phyloP scores from a whole-genome alignment of 306 rosid genomes.

The Cucumis cinereus region DNA sequence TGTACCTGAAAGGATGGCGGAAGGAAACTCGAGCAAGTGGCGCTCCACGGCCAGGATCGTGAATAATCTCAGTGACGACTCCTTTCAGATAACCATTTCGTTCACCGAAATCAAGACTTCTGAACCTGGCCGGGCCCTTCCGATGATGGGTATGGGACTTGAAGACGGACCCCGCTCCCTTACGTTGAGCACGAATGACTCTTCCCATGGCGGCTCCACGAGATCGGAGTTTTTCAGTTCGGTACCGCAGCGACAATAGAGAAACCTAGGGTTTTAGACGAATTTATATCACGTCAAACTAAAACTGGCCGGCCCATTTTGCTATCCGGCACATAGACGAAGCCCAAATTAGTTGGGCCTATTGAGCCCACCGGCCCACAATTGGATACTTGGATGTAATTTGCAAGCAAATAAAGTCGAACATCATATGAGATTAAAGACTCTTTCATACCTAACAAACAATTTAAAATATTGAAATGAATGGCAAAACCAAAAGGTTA shows the following conservation, averaged over 20 bases:
- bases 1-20: constrained; percentile 65
- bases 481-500: too few relatives aligned
- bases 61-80: constrained; percentile 54
- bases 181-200: constrained; percentile 72
- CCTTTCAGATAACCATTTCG: constrained; percentile 66
- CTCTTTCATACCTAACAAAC: too few relatives aligned
- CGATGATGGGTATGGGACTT: constrained; percentile 77
- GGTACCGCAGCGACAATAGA: not conserved
- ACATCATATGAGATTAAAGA: too few relatives aligned
- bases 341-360: not conserved
- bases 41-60: constrained; percentile 80
- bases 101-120: constrained; percentile 71
- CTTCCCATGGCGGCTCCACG: constrained; percentile 38
- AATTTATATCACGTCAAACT: not conserved
- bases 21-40: constrained; percentile 63
- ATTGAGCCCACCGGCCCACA: not conserved
- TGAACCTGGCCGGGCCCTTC: constrained; percentile 64
- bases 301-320: not conserved
- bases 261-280: not conserved
- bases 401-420: not conserved
- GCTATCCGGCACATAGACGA: not conserved
- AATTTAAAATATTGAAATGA: too few relatives aligned
- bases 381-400: not conserved
- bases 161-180: constrained; percentile 80
- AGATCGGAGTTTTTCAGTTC: not conserved